These are phyloP conservation scores for Ambrosia artemisiifolia DNA, from an alignment of 129 eudicot genomes.

Conservation along the genomic window DNA sequence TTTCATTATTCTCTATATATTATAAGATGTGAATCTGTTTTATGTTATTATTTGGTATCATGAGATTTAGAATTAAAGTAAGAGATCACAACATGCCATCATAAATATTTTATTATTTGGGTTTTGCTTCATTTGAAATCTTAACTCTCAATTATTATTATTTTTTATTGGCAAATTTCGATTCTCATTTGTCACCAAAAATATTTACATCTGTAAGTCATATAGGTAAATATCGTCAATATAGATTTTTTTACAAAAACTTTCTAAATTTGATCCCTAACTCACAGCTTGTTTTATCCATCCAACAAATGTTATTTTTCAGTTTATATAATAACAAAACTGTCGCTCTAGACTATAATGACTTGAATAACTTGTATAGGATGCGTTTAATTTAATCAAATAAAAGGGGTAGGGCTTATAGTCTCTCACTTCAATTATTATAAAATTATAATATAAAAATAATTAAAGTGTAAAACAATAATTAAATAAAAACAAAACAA, in stretches of 20 bases:
- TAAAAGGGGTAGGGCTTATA: neutral
- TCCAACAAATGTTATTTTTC: neutral
- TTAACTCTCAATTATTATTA: neutral
- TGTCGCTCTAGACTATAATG: neutral
- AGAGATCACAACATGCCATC: slow-evolving; percentile 9
- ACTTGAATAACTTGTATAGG: neutral
- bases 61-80: neutral
- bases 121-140: slow-evolving; percentile 7
- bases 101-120: slow-evolving; percentile 1
- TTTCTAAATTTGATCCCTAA: neutral
- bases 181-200: too few species aligned
- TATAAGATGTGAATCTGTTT: neutral
- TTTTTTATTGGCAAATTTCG: too few species aligned
- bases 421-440: neutral
- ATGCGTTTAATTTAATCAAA: neutral
- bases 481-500: slow-evolving; percentile 17
- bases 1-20: too few species aligned
- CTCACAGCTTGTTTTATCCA: neutral
- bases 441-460: neutral
- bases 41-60: slow-evolving; percentile 4
- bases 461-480: neutral
- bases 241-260: neutral
- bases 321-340: neutral
- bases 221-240: neutral
- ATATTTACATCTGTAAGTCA: neutral